A percentile compares a stretch with the other conserved stretches of the same genome.
Evolutionary conservation across 108 stramenopile species (phyloP).

Genomic region (Bacterosira constricta): DNA sequence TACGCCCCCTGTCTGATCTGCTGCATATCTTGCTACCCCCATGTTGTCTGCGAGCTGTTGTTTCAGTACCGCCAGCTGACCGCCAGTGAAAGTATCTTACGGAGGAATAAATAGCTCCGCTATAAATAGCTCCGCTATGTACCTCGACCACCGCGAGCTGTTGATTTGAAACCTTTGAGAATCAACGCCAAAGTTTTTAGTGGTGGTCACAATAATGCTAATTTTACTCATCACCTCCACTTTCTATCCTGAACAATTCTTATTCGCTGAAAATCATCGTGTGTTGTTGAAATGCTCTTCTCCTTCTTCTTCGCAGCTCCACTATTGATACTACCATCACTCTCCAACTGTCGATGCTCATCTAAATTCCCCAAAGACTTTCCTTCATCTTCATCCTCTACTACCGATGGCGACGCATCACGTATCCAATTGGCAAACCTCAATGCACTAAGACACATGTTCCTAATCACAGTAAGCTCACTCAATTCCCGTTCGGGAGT

Average conservation of each 20-base stretch:
- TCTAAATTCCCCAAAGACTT: neutral
- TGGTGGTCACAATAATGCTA: too few species aligned
- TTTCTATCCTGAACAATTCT: slow-evolving; percentile 48
- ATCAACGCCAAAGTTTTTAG: too few species aligned
- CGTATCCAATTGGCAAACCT: slow-evolving; percentile 37
- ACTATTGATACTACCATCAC: neutral
- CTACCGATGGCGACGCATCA: neutral
- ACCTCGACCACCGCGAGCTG: too few species aligned
- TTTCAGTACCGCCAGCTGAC: too few species aligned
- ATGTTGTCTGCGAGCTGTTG: too few species aligned
- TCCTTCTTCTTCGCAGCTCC: too few species aligned
- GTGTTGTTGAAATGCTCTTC: slow-evolving; percentile 15
- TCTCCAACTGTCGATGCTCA: neutral
- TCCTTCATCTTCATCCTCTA: neutral
- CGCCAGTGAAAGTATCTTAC: too few species aligned
- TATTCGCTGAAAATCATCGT: slow-evolving; percentile 61
- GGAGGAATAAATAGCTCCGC: too few species aligned
- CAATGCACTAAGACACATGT: slow-evolving; percentile 42
- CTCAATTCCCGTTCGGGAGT: slow-evolving; percentile 2
- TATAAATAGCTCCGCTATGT: too few species aligned
- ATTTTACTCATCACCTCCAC: slow-evolving; percentile 7
- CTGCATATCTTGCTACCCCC: too few species aligned
- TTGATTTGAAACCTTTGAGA: too few species aligned
- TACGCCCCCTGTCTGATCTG: too few species aligned
- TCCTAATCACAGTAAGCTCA: slow-evolving; percentile 25